Base-by-base conservation (phyloP, 306 rosid species). In the Purshia tridentata region DNA sequence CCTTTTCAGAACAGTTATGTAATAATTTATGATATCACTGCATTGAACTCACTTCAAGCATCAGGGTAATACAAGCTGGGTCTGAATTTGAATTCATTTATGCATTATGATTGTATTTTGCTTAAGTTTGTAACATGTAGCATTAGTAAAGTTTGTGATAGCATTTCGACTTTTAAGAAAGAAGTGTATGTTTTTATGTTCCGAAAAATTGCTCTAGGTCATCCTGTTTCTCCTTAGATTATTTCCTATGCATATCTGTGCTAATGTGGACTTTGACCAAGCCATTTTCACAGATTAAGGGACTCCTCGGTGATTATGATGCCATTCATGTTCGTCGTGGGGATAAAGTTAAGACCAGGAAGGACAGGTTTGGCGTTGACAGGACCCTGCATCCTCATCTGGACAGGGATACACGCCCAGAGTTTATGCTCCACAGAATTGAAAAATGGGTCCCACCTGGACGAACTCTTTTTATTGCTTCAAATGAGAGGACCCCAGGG, bases 281-380 rank as follows among this genome's bases (percentile, higher is more conserved):
- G 12, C 70, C 50, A 29, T 76, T 64, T 57, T 68, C 23, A 50
- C 81, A 90, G 97, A 77, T 90, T 72, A 86, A 85, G 67, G 84
- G 72, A 14, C 70, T 42, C 35, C 96, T 86, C 42, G 89, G 90
- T 29, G 86, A 88, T 64, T 90, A 86, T 75, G 91, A 87, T 63
- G 97, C 98, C 80, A 88, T 95, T 69, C 99, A 95, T 83, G 99
- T 92, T 77, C 98, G 98, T 68, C 99, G 98, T 13, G 99, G 99
- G 23, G 99, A 95, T 82, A 91, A 86, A 83, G 76, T 95, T 76
- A 95, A 90, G 80, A 95, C 88, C 45, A 86, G 99, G 88, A 95
- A 83, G 82, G 99, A 95, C 80, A 86, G 96, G 77, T 84, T 87
- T 82, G 99, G 97, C 22, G 86, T 88, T 72, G 80, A 75, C 3